Evolutionary conservation across 305 asterid genomes (phyloP).

Genomic region (Fraxinus baroniana): DNA sequence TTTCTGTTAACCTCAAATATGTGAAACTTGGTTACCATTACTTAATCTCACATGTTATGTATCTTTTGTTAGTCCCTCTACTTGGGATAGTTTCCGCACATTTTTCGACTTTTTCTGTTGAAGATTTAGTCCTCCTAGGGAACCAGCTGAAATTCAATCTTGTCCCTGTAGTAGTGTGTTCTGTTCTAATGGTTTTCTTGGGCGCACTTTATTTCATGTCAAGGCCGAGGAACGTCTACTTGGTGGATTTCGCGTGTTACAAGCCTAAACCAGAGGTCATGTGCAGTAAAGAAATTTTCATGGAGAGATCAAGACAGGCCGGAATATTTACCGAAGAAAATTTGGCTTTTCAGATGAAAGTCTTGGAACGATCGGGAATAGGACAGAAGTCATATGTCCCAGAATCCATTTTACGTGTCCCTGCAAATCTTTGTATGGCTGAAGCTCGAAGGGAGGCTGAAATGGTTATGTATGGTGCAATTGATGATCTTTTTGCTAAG

Average conservation of each 20-base stretch:
- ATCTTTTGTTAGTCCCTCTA: slow-evolving; percentile 45
- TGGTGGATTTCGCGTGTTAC: slow-evolving; percentile 73
- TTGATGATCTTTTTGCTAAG: slow-evolving; percentile 58
- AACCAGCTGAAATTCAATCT: slow-evolving; percentile 53
- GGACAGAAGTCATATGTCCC: slow-evolving; percentile 78
- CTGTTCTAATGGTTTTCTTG: slow-evolving; percentile 47
- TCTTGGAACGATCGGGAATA: slow-evolving; percentile 65
- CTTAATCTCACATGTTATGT: slow-evolving; percentile 53
- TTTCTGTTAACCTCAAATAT: slow-evolving; percentile 59
- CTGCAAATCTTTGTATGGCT: slow-evolving; percentile 53
- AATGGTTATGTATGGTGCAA: slow-evolving; percentile 43
- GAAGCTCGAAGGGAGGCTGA: slow-evolving; percentile 60
- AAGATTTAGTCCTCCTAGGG: slow-evolving; percentile 39
- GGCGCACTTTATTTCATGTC: slow-evolving; percentile 60
- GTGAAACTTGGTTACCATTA: slow-evolving; percentile 77
- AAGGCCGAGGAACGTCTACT: slow-evolving; percentile 53
- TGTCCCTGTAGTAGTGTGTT: slow-evolving; percentile 39
- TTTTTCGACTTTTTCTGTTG: slow-evolving; percentile 31
- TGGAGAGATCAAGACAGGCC: slow-evolving; percentile 41
- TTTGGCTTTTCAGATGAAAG: slow-evolving; percentile 56
- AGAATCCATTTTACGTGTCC: slow-evolving; percentile 37
- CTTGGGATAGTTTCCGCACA: slow-evolving; percentile 34
- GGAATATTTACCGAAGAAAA: slow-evolving; percentile 48
- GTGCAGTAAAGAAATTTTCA: slow-evolving; percentile 49
- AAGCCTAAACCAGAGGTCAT: slow-evolving; percentile 45